Conservation (phyloP, 2,329 filamentous ascomycete species). For the Lizonia empirigonia region DNA sequence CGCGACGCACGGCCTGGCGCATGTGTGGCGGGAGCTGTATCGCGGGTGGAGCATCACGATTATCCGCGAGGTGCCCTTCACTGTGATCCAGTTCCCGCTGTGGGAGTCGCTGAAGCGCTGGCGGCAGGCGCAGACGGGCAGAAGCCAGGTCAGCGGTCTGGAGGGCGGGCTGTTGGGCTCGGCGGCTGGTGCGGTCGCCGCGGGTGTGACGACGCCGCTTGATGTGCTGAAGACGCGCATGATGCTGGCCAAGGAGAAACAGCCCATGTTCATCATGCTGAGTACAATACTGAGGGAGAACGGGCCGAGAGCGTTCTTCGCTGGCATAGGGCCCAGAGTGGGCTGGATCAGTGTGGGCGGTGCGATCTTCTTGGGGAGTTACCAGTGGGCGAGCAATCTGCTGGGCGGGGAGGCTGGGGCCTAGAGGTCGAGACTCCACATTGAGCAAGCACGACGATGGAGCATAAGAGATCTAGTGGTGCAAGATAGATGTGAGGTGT, state of each 20-base stretch:
- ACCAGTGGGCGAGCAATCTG: slow-evolving; percentile 84
- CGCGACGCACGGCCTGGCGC: slow-evolving; percentile 48
- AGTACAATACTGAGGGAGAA: slow-evolving; percentile 67
- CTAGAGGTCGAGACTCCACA: background rate
- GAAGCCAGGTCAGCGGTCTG: slow-evolving; percentile 64
- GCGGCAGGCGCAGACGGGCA: slow-evolving; percentile 56
- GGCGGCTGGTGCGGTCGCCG: slow-evolving; percentile 81
- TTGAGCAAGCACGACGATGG: too few species aligned
- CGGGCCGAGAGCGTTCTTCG: slow-evolving; percentile 73
- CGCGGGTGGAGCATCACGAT: slow-evolving; percentile 91
- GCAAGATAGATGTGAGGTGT: slow-evolving; percentile 3
- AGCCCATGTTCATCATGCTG: slow-evolving; percentile 65
- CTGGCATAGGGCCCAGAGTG: slow-evolving; percentile 78
- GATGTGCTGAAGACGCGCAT: slow-evolving; percentile 97
- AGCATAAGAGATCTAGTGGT: background rate
- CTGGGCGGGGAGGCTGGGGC: slow-evolving; percentile 55
- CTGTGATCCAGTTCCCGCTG: slow-evolving; percentile 93
- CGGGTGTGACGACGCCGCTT: slow-evolving; percentile 86
- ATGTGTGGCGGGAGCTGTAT: slow-evolving; percentile 84
- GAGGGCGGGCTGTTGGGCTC: slow-evolving; percentile 89
- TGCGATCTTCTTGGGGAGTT: slow-evolving; percentile 91
- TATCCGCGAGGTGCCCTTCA: slow-evolving; percentile 95
- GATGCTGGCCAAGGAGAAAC: slow-evolving; percentile 80
- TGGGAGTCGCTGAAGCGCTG: slow-evolving; percentile 92
- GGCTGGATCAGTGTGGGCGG: slow-evolving; percentile 96